phyloP scores from a whole-genome alignment of 164 flowering plant genomes.

The Berberis thunbergii region DNA sequence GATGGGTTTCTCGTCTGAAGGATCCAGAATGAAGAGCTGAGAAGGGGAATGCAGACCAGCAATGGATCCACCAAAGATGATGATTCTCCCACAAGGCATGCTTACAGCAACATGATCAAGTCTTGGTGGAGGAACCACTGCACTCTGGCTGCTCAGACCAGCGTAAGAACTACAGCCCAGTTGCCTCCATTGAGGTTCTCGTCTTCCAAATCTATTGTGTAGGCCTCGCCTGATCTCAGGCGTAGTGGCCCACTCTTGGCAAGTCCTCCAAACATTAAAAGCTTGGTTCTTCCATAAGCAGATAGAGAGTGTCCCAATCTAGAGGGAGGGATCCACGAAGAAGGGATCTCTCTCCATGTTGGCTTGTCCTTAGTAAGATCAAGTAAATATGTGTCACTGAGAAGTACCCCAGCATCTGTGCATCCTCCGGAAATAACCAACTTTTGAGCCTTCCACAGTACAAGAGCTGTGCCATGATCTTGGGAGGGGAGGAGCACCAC shows the following conservation, averaged over 20 bases:
- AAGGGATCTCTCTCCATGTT: conserved; percentile 84
- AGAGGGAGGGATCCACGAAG: conserved; percentile 82
- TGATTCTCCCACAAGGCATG: conserved; percentile 86
- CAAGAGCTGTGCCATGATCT: conserved; percentile 99
- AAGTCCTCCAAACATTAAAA: conserved; percentile 87
- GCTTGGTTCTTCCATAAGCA: conserved; percentile 79
- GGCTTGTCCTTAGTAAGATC: conserved; percentile 89
- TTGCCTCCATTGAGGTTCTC: conserved; percentile 89
- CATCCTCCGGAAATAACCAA: conserved; percentile 92
- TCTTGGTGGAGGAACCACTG: conserved; percentile 86
- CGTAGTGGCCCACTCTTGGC: conserved; percentile 94
- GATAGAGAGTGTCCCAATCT: conserved; percentile 83
- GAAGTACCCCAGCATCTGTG: conserved; percentile 89
- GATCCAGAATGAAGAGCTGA: conserved; percentile 56
- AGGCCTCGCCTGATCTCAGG: conserved; percentile 82
- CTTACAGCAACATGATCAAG: conserved; percentile 95
- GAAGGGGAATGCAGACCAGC: conserved; percentile 44
- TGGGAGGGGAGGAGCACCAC: conserved; percentile 78
- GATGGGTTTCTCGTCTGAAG: conserved; percentile 93
- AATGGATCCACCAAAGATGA: conserved; percentile 92
- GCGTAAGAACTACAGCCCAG: conserved; percentile 87
- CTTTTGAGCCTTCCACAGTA: conserved; percentile 87
- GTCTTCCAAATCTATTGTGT: conserved; percentile 78
- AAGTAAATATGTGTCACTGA: conserved; percentile 78
- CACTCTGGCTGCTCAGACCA: conserved; percentile 81